Percentiles rank a stretch among this genome's conserved stretches.
These are phyloP conservation scores for Calonectria ilicicola DNA, from an alignment of 2,329 filamentous ascomycete genomes.

Conservation along the genomic window DNA sequence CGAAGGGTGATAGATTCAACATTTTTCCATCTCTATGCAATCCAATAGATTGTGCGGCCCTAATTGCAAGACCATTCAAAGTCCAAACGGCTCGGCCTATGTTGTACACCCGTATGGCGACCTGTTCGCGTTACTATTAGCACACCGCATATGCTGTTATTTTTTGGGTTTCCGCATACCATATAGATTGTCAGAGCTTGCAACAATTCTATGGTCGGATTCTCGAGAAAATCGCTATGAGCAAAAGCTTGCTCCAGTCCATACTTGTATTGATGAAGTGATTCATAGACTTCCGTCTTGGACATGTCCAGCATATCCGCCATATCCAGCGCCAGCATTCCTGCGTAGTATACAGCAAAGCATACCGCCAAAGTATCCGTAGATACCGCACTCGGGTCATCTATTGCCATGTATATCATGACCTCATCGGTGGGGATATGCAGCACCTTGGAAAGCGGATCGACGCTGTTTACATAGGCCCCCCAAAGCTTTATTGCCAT, in stretches of 20 bases:
- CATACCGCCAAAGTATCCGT: conserved; percentile 51
- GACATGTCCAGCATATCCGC: conserved; percentile 50
- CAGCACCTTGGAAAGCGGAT: conserved; percentile 44
- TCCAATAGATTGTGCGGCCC: conserved; percentile 63
- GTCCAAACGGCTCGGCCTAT: conserved; percentile 52
- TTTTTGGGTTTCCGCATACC: conserved; percentile 37
- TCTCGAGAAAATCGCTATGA: conserved; percentile 53
- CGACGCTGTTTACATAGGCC: conserved; percentile 44
- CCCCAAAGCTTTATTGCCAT: conserved; percentile 48
- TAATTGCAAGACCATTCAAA: conserved; percentile 57
- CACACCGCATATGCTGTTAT: background rate
- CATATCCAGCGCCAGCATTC: conserved; percentile 54
- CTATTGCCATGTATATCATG: conserved; percentile 46
- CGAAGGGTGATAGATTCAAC: conserved; percentile 62
- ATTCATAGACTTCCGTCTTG: conserved; percentile 35
- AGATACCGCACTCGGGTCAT: conserved; percentile 41
- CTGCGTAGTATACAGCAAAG: conserved; percentile 62
- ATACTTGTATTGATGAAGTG: conserved; percentile 45
- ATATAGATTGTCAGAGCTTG: conserved; percentile 54
- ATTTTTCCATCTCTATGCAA: conserved; percentile 63
- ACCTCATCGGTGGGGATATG: conserved; percentile 48
- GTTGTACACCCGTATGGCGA: conserved; percentile 47
- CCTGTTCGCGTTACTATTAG: conserved; percentile 32
- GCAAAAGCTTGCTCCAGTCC: conserved; percentile 54
- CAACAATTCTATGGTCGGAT: conserved; percentile 49